Percentiles rank a stretch among this genome's conserved stretches.
These are phyloP conservation scores for Talaromyces verruculosus DNA, from an alignment of 2,329 filamentous ascomycete species.

Conservation along the genomic window DNA sequence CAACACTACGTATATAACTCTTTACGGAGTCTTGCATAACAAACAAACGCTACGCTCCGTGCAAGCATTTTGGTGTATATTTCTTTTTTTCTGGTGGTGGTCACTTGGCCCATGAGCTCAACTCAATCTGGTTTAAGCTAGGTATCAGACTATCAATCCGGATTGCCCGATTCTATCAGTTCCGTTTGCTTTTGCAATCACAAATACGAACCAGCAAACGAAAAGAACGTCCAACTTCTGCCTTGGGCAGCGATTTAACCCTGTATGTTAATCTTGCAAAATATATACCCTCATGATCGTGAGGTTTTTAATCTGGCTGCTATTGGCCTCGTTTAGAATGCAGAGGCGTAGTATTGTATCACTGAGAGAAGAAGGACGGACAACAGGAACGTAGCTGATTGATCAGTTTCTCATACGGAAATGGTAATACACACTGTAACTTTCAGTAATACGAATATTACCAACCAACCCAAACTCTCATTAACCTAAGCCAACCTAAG, in stretches of 20 bases:
- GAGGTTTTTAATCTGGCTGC: conserved; percentile 4
- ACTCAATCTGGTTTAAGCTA: conserved; percentile 2
- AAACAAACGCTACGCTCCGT: background rate
- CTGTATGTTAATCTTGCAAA: background rate
- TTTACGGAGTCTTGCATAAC: conserved; percentile 6
- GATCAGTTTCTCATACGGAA: background rate
- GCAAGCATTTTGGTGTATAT: background rate
- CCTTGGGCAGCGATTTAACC: conserved; percentile 2
- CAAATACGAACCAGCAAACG: background rate
- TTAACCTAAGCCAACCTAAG: background rate
- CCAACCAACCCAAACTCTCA: background rate
- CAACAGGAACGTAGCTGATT: background rate
- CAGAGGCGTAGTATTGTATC: background rate
- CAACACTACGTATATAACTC: background rate
- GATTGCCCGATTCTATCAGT: conserved; percentile 21
- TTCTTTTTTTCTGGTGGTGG: background rate
- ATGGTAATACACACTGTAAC: background rate
- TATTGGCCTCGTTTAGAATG: background rate
- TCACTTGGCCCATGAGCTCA: conserved; percentile 2
- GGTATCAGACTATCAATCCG: background rate
- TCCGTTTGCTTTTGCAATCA: conserved; percentile 21
- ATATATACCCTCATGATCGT: background rate
- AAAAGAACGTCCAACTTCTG: background rate
- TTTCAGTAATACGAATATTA: background rate
- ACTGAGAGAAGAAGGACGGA: background rate